phyloP scores from a whole-genome alignment of 768 basidiomycete genomes.

The Dendrothele bispora region DNA sequence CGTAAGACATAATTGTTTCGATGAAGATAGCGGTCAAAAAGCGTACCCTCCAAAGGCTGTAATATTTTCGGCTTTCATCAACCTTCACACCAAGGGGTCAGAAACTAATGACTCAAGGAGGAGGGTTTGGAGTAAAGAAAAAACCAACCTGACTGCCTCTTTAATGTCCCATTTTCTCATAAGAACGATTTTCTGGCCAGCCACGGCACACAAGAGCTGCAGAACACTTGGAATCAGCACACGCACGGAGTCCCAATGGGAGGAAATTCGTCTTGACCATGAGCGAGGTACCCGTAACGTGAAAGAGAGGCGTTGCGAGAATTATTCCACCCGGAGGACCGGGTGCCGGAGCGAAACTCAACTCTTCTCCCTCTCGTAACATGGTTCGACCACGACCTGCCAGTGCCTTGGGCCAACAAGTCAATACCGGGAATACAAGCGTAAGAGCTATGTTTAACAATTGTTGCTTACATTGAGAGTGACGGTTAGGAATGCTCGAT shows the following conservation, averaged over 20 bases:
- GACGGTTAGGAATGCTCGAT: constrained; percentile 50
- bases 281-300: constrained; percentile 4
- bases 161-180: constrained; percentile 5
- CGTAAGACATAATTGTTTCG: neutral
- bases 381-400: constrained; percentile 1
- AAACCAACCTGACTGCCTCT: neutral
- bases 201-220: neutral
- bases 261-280: neutral
- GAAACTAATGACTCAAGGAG: neutral
- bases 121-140: neutral
- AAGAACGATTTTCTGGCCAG: neutral
- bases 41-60: neutral
- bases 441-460: too few relatives aligned
- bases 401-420: neutral
- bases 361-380: neutral
- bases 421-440: neutral
- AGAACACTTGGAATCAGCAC: neutral
- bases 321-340: constrained; percentile 3
- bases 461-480: constrained; percentile 37
- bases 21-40: neutral
- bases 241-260: neutral
- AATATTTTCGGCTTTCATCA: constrained; percentile 3
- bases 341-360: neutral
- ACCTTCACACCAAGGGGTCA: neutral
- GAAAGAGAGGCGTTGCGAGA: constrained; percentile 5